Base-by-base conservation (phyloP, 495 filamentous ascomycete species). In the Thozetella sp. region DNA sequence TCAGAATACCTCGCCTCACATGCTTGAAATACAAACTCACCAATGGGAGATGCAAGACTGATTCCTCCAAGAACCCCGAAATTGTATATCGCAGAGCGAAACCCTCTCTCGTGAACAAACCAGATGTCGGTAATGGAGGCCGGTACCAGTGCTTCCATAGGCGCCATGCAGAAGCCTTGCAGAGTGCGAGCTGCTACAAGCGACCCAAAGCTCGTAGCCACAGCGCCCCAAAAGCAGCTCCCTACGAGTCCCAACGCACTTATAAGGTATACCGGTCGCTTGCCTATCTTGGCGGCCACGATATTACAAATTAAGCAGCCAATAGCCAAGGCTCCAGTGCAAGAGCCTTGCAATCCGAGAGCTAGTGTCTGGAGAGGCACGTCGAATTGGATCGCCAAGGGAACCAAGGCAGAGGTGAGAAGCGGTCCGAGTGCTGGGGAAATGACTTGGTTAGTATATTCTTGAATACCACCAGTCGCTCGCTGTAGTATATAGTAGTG, bases 121-220 rank as follows among this genome's bases (percentile, higher is more conserved):
- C 61, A 67, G 55, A 86, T 69, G 70, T 86, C 82, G 25, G 79
- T 83, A 30, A 85, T 81, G 56, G 75, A 81, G 11, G 83, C 81
- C 64, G 83, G 84, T 6, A 86, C 77, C 27, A 84, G 60, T 4
- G 81, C 83, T 67, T 86, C 83, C 48, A 86, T 82, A 0, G 83
- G 83, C 6, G 81, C 82, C 65, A 85, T 67, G 23, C 67, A 67
- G 46, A 72, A 67, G 2, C 67, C 70, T n/a, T 67, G 65, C 19
- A 73, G 55, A 17, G 68, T 63, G 27, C 70, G 56, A 20, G 67
- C 63, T 6, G 66, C 70, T n/a, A 70, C 54, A 46, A 73, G 54
- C 22, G 54, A 60, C 12, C 51, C 58, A 55, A 67, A 73, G 13
- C 54, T 64, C 23, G 65, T 51, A 25, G 56, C 56, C 45, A 51